phyloP scores from a whole-genome alignment of 768 basidiomycete species.

The Epithele typhae region DNA sequence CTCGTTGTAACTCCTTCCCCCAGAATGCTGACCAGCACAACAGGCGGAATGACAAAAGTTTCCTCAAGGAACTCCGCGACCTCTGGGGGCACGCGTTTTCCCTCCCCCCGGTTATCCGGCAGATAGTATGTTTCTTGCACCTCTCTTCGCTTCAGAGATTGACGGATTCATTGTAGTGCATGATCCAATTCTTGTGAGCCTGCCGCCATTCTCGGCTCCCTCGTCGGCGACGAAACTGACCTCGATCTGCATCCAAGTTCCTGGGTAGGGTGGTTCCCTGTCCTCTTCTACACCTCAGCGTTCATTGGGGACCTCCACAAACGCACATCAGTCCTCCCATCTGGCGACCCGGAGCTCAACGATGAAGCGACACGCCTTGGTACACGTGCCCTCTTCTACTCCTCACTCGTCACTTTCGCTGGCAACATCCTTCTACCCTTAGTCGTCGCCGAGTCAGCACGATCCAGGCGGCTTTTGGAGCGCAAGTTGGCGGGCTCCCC shows the following conservation, averaged over 20 bases:
- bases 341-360: slow-evolving; percentile 33
- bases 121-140: slow-evolving; percentile 57
- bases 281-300: slow-evolving; percentile 82
- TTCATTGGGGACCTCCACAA: slow-evolving; percentile 89
- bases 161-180: slow-evolving; percentile 45
- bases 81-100: slow-evolving; percentile 69
- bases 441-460: slow-evolving; percentile 37
- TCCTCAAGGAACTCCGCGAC: slow-evolving; percentile 46
- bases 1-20: not conserved
- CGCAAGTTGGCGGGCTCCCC: slow-evolving; percentile 8
- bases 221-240: too few species aligned
- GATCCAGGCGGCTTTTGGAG: slow-evolving; percentile 15
- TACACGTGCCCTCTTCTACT: slow-evolving; percentile 77
- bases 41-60: slow-evolving; percentile 27
- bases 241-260: slow-evolving; percentile 38
- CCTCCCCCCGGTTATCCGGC: slow-evolving; percentile 70
- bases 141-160: not conserved
- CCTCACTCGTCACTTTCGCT: slow-evolving; percentile 62
- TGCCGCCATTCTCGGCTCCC: not conserved
- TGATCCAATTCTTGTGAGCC: slow-evolving; percentile 77
- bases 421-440: slow-evolving; percentile 70
- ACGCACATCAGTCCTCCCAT: slow-evolving; percentile 31
- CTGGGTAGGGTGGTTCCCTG: slow-evolving; percentile 91
- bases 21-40: too few species aligned
- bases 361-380: slow-evolving; percentile 79